Conservation (phyloP, 371 early-diverging fungal genomes). For the Zancudomyces culisetae region DNA sequence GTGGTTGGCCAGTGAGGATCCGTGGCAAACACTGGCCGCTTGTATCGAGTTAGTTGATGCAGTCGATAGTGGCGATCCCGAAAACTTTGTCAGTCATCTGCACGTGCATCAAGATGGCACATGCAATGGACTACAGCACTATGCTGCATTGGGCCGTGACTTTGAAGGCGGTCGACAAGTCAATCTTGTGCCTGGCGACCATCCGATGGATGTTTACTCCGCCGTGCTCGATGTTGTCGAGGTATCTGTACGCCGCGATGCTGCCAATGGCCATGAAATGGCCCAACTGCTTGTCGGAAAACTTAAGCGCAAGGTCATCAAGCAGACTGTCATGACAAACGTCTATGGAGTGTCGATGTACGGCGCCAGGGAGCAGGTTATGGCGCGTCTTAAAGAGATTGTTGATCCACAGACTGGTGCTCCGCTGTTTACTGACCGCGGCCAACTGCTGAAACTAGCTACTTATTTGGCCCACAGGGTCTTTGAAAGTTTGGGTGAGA, state of each 20-base stretch:
- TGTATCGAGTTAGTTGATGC: slow-evolving; percentile 75
- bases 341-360: slow-evolving; percentile 95
- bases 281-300: slow-evolving; percentile 40
- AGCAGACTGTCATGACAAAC: slow-evolving; percentile 98
- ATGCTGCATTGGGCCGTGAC: slow-evolving; percentile 95
- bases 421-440: slow-evolving; percentile 17
- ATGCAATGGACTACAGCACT: slow-evolving; percentile 97
- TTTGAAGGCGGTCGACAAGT: slow-evolving; percentile 76
- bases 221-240: slow-evolving; percentile 68
- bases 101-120: slow-evolving; percentile 98
- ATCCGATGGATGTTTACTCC: slow-evolving; percentile 86
- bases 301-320: slow-evolving; percentile 85
- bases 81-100: slow-evolving; percentile 42
- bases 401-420: slow-evolving; percentile 31
- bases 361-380: slow-evolving; percentile 83
- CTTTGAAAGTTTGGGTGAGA: slow-evolving; percentile 67
- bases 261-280: slow-evolving; percentile 29
- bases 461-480: slow-evolving; percentile 65
- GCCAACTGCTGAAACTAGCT: slow-evolving; percentile 25
- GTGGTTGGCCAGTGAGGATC: slow-evolving; percentile 85
- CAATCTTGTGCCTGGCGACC: slow-evolving; percentile 67
- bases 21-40: slow-evolving; percentile 87
- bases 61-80: slow-evolving; percentile 49
- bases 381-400: slow-evolving; percentile 55
- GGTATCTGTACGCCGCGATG: slow-evolving; percentile 43